Base-by-base conservation (phyloP, 495 filamentous ascomycete species). In the Parathielavia appendiculata region DNA sequence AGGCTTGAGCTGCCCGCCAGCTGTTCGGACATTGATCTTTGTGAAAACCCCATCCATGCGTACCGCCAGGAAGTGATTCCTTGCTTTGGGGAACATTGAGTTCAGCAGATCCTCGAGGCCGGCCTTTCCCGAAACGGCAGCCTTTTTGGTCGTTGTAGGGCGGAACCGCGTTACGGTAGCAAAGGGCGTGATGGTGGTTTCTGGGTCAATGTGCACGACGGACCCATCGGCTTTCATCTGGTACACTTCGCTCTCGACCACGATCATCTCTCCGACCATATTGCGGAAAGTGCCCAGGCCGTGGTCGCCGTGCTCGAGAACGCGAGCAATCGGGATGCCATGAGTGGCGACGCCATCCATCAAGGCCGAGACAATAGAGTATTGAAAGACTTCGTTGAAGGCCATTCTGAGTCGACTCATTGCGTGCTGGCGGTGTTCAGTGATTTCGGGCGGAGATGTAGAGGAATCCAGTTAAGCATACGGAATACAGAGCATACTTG, bases 231-330 rank as follows among this genome's bases (percentile, higher is more conserved):
- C 59, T 26, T 71, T 73, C 66, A 75, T 74, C 65, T 81, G 79
- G 63, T 79, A 81, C 30, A 73, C 67, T 11, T 64, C 60, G 53
- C 69, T 68, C 56, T 80, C 75, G 14, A 81, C 59, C n/a, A 80
- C 66, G 34, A 81, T 72, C 64, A 81, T 75, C 63, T 81, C 80
- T 63, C 79, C 79, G 46, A 72, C 70, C 62, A 83, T 75, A 57
- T 64, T 53, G 12, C 60, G 58, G 55, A 81, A 76, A n/a, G 80
- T 81, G 17, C 80, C 80, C 0, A 81, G 71, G 22, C 80, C 79
- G 63, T 78, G 75, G 65, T 74, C 69, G 66, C 80, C 78, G 58
- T 79, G 73, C 0, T 50, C 22, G 34, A 76, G 67, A 20, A 80
- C 54, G 4, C 67, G 45, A 9, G 72, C 61, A 26, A 76, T 66